Evolutionary conservation across 192 early-diverging fungal species (phyloP).

Genomic region (Dissophora ornata): DNA sequence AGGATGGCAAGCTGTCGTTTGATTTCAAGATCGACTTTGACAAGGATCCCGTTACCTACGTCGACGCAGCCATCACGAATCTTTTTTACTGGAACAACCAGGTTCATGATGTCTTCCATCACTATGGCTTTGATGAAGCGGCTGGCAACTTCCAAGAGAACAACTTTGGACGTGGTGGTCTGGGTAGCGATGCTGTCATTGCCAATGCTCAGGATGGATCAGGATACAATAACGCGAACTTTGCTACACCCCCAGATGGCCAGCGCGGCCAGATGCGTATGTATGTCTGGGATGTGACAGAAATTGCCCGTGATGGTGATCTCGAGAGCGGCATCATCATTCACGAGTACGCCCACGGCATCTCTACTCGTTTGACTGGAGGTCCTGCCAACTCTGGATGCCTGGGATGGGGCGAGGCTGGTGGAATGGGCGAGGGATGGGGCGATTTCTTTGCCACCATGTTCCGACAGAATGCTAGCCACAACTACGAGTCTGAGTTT

Average conservation of each 20-base stretch:
- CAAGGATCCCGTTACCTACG: constrained; percentile 74
- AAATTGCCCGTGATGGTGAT: constrained; percentile 84
- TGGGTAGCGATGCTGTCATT: constrained; percentile 86
- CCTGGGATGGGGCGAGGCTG: constrained; percentile 87
- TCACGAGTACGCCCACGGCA: constrained; percentile 95
- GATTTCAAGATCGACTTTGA: constrained; percentile 79
- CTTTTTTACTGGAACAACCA: constrained; percentile 93
- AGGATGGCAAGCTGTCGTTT: constrained; percentile 68
- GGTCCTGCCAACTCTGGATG: constrained; percentile 92
- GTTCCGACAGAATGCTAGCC: constrained; percentile 69
- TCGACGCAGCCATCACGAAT: constrained; percentile 85
- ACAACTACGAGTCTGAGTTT: constrained; percentile 71
- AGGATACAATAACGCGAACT: constrained; percentile 94
- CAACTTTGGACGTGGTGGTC: constrained; percentile 85
- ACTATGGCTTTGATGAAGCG: constrained; percentile 92
- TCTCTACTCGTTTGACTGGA: constrained; percentile 91
- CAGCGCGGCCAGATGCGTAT: constrained; percentile 92
- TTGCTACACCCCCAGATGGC: constrained; percentile 96
- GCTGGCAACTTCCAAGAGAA: constrained; percentile 95
- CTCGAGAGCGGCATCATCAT: constrained; percentile 92
- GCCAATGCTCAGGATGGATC: constrained; percentile 93
- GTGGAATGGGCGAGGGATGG: constrained; percentile 97
- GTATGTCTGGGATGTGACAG: constrained; percentile 89
- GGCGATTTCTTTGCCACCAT: constrained; percentile 92
- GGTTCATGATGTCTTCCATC: constrained; percentile 90